Conservation (phyloP, 2,329 filamentous ascomycete species). For the Neofusicoccum laricinum region DNA sequence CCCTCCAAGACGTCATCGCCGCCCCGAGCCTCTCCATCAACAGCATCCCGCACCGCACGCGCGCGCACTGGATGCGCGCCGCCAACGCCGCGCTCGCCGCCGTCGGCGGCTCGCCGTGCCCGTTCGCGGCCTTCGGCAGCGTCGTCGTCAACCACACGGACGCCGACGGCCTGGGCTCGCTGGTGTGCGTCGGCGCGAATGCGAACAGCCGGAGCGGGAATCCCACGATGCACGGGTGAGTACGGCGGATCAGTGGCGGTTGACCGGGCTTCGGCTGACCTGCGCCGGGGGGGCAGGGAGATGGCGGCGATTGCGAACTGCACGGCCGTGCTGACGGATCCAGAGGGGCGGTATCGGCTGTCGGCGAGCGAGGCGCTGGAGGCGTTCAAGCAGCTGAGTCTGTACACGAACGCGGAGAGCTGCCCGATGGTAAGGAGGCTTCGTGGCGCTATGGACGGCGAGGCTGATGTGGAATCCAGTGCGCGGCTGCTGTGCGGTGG, state of each 20-base stretch:
- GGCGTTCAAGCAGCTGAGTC: slow-evolving; percentile 47
- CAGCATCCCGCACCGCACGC: slow-evolving; percentile 37
- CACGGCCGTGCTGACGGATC: slow-evolving; percentile 47
- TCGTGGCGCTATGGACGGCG: background rate
- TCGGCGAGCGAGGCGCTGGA: slow-evolving; percentile 39
- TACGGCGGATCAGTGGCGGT: too few species aligned
- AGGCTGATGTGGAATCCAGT: slow-evolving; percentile 23
- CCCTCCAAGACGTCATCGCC: background rate
- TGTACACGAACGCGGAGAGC: slow-evolving; percentile 58
- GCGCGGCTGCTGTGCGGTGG: slow-evolving; percentile 56
- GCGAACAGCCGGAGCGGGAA: slow-evolving; percentile 45
- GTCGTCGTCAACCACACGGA: slow-evolving; percentile 56
- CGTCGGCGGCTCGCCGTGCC: slow-evolving; percentile 45
- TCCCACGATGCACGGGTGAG: slow-evolving; percentile 51
- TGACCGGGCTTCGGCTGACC: too few species aligned
- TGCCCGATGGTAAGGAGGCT: slow-evolving; percentile 48
- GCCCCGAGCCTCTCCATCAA: slow-evolving; percentile 21
- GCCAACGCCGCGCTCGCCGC: slow-evolving; percentile 47
- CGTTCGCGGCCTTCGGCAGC: slow-evolving; percentile 53
- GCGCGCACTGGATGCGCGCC: slow-evolving; percentile 53
- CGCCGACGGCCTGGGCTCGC: slow-evolving; percentile 36
- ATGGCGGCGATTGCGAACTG: slow-evolving; percentile 57
- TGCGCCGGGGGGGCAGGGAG: too few species aligned
- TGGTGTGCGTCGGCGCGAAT: slow-evolving; percentile 54
- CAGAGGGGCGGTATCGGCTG: slow-evolving; percentile 45